Evolutionary conservation across 768 basidiomycete genomes (phyloP), one percentile per base, ranked within the genome.

Genomic region (Boletellus sp.): DNA sequence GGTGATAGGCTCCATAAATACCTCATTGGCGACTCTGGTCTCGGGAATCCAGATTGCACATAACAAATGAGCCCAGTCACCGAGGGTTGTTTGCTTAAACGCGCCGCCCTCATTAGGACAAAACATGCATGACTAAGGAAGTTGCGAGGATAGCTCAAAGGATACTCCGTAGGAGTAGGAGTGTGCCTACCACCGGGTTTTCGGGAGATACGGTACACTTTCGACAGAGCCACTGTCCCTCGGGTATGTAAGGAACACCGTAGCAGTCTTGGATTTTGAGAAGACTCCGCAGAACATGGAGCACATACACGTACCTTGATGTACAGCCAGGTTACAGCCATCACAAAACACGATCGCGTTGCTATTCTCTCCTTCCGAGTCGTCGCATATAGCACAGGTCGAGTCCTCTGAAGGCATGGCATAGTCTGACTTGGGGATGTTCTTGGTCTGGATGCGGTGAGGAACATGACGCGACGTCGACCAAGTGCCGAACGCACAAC

Each of bases 261-360:
- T 99, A 99, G 63, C 96, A 99, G 65, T 99, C 96, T 96, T 55
- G 3, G 31, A 37, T n/a, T 8, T 32, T 62, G 51, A 60, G 53
- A 24, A 44, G 17, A 45, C 34, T 26, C n/a, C 24, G 16, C 36
- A 45, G 41, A 42, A 16, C 7, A 8, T 16, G 4, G 15, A 15
- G 42, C 11, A 33, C 23, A 16, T 3, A 33, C n/a, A 57, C 78
- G 46, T 52, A 90, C 94, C 94, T 79, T 99, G 96, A 73, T 99
- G 96, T n/a, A 99, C 96, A 10, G 96, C 96, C 23, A 99, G 73
- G 68, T 98, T 98, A 67, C 96, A 99, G 0, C 95, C 96, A 65
- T 99, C 96, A 66, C 96, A 99, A 63, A 99, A 99, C 6, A 99
- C 94, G 59, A 98, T 99, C 7, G 94, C 96, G 66, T 98, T 99